Percentiles rank a stretch among this genome's conserved stretches.
Evolutionary conservation across 768 basidiomycete species (phyloP).

Genomic region (Lactarius evosmus): DNA sequence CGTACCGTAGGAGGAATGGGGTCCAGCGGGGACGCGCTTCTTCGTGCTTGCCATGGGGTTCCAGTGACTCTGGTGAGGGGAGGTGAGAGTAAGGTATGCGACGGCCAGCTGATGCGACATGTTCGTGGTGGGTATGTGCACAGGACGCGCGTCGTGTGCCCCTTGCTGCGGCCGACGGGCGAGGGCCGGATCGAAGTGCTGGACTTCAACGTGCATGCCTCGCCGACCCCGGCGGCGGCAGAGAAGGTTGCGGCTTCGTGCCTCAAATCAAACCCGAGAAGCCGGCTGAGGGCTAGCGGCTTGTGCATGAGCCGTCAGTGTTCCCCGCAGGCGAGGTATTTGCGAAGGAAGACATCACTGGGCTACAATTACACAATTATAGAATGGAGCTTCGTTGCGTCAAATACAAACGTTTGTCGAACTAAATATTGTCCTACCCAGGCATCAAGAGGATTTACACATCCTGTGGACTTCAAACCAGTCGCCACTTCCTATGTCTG

Average conservation of each 20-base stretch:
- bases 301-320: conserved; percentile 12
- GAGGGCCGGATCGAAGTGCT: conserved; percentile 29
- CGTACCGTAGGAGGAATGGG: conserved; percentile 42
- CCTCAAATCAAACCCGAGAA: conserved; percentile 2
- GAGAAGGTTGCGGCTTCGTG: conserved; percentile 11
- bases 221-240: conserved; percentile 10
- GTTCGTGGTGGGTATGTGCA: conserved; percentile 37
- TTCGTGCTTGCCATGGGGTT: conserved; percentile 33
- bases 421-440: too few relatives aligned
- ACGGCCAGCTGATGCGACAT: not conserved
- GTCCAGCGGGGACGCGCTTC: conserved; percentile 37
- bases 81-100: not conserved
- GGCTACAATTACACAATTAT: too few relatives aligned
- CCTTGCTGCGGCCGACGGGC: conserved; percentile 20
- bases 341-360: conserved; percentile 30
- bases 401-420: too few relatives aligned
- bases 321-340: conserved; percentile 30
- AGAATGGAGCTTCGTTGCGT: too few relatives aligned
- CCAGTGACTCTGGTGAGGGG: conserved; percentile 40
- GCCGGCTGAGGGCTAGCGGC: not conserved
- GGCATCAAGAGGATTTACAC: too few relatives aligned
- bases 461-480: too few relatives aligned
- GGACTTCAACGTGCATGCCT: conserved; percentile 35
- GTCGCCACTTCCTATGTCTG: too few relatives aligned
- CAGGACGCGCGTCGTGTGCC: conserved; percentile 39